Percentiles rank a stretch among this genome's conserved stretches.
These are phyloP conservation scores for Yamadazyma sp. DNA, from an alignment of 1,139 yeast species.

Conservation along the genomic window DNA sequence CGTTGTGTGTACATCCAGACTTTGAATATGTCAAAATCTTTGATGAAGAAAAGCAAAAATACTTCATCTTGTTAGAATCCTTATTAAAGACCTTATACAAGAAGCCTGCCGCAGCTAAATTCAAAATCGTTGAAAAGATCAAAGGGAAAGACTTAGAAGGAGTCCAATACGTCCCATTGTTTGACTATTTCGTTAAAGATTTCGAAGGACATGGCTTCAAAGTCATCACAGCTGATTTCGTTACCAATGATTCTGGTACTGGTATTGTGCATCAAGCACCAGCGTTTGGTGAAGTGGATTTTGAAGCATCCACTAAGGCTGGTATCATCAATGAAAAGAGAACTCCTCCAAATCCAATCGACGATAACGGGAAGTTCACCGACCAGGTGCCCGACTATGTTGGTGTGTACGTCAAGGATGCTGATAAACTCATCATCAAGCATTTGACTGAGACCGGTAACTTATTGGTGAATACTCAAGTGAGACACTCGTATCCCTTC, in stretches of 20 bases:
- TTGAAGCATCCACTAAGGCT: slow-evolving; percentile 69
- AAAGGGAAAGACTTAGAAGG: slow-evolving; percentile 82
- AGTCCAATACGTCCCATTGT: slow-evolving; percentile 75
- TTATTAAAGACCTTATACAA: slow-evolving; percentile 83
- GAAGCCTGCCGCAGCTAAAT: slow-evolving; percentile 90
- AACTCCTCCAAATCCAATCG: slow-evolving; percentile 90
- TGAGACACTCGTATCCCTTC: slow-evolving; percentile 96
- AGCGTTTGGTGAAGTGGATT: slow-evolving; percentile 99
- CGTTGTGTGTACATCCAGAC: slow-evolving; percentile 86
- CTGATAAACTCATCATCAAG: slow-evolving; percentile 89
- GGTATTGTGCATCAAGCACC: slow-evolving; percentile 99
- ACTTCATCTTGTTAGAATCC: slow-evolving; percentile 81
- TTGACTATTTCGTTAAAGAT: slow-evolving; percentile 72
- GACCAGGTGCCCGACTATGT: slow-evolving; percentile 68
- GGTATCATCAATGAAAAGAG: slow-evolving; percentile 73
- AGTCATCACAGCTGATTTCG: slow-evolving; percentile 81
- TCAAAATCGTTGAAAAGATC: slow-evolving; percentile 74
- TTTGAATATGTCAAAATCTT: slow-evolving; percentile 89
- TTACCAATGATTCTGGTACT: slow-evolving; percentile 93
- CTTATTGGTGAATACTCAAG: slow-evolving; percentile 73
- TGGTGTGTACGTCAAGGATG: slow-evolving; percentile 92
- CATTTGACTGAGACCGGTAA: slow-evolving; percentile 75
- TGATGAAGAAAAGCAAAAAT: slow-evolving; percentile 80
- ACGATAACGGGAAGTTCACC: slow-evolving; percentile 86
- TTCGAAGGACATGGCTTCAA: slow-evolving; percentile 78